Evolutionary conservation across 352 stramenopile genomes (phyloP), one percentile per base, ranked within the genome.

Genomic region (Phytophthora pini): DNA sequence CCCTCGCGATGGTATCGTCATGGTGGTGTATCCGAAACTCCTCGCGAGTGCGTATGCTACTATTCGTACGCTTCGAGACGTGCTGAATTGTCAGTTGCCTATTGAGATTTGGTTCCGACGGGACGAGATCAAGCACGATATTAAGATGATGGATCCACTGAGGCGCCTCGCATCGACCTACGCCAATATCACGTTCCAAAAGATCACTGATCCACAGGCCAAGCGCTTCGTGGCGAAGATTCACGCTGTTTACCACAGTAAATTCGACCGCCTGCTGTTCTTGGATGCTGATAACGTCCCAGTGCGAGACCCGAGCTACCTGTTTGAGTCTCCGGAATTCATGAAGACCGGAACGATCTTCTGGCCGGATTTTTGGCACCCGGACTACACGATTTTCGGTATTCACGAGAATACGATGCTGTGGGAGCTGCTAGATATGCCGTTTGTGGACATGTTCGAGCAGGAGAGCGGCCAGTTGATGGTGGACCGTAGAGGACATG

Each of bases 331-430:
- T 20, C 41, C 40, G 0, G 75, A 82, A 46, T 88, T 82, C 29
- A 51, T 57, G 5, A 51, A 61, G 17, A 76, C 56, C 5, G 80
- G 77, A 5, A 74, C 80, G 4, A 49, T 89, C 20, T 89, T 89
- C 48, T 89, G 80, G 80, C 80, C 80, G 0, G 80, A 89, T 47
- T 89, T 87, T 53, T 89, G 80, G 80, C 59, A 79, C 32, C 74
- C 77, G 10, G 62, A 36, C 40, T 68, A 68, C 27, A 80, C 77
- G 13, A 81, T 86, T 12, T 88, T 88, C 49, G 79, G 77, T 32
- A 61, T 88, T 17, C 65, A 74, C 32, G 67, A 74, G 31, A 56
- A 80, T 13, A 74, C 72, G 13, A 44, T 87, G 20, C 40, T 88
- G 26, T 89, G 79, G 79, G 69, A 81, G n/a, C 41, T 84, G 29